Evolutionary conservation across 352 stramenopile genomes (phyloP).

Genomic region (Phytophthora crassamura): DNA sequence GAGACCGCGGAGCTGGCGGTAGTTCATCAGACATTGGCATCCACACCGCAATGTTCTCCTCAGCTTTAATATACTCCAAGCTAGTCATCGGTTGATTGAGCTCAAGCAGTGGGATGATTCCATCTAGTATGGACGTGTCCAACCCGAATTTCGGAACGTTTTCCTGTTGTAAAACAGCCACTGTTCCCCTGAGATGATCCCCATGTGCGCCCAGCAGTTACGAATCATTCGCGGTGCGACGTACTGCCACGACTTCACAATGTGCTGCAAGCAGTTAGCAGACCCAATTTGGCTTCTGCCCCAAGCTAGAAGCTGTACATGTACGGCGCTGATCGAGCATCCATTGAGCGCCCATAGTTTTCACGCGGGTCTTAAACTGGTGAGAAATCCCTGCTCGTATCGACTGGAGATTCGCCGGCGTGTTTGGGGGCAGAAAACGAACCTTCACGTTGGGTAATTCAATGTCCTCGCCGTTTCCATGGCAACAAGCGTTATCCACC

Average conservation of each 20-base stretch:
- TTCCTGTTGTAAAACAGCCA: slow-evolving; percentile 12
- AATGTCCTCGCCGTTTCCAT: slow-evolving; percentile 11
- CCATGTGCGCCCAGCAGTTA: slow-evolving; percentile 23
- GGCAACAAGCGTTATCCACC: slow-evolving; percentile 27
- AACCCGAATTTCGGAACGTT: slow-evolving; percentile 6
- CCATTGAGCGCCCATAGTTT: slow-evolving; percentile 25
- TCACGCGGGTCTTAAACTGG: slow-evolving; percentile 26
- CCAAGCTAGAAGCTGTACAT: neutral
- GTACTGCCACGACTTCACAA: slow-evolving; percentile 24
- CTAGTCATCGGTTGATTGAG: slow-evolving; percentile 13
- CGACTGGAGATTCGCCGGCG: slow-evolving; percentile 11
- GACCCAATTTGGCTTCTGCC: slow-evolving; percentile 15
- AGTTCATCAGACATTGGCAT: slow-evolving; percentile 14
- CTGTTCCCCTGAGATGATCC: slow-evolving; percentile 22
- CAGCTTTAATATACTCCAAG: slow-evolving; percentile 20
- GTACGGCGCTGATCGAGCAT: slow-evolving; percentile 25
- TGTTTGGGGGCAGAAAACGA: slow-evolving; percentile 17
- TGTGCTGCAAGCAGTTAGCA: slow-evolving; percentile 27
- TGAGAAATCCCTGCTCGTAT: slow-evolving; percentile 27
- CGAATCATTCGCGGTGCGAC: slow-evolving; percentile 11
- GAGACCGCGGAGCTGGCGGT: slow-evolving; percentile 20
- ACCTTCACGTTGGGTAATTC: slow-evolving; percentile 24
- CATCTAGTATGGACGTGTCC: slow-evolving; percentile 19
- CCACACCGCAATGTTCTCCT: slow-evolving; percentile 29
- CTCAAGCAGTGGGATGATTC: slow-evolving; percentile 14